phyloP scores from a whole-genome alignment of 148 eudicot genomes.

The Camellia sinensis region DNA sequence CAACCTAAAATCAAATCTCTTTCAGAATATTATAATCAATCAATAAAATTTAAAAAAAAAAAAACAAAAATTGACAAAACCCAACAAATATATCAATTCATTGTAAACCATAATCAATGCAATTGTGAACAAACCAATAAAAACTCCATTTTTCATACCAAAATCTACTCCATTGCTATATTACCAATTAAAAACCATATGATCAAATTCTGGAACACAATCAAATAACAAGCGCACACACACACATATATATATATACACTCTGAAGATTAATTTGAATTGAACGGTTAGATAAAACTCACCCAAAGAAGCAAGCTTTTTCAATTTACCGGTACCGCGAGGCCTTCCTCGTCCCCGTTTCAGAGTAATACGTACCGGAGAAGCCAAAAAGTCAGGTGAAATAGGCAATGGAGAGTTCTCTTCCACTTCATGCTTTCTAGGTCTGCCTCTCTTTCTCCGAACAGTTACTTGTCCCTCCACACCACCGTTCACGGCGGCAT shows the following conservation, averaged over 20 bases:
- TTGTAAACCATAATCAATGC: background rate
- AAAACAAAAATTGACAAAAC: background rate
- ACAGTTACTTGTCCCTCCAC: background rate
- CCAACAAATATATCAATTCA: background rate
- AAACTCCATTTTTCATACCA: background rate
- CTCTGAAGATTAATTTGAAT: background rate
- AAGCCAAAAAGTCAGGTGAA: background rate
- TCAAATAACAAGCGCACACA: background rate
- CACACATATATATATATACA: background rate
- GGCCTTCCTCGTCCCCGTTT: constrained; percentile 15
- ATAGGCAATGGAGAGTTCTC: background rate
- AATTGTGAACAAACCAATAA: background rate
- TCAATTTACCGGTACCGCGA: constrained; percentile 3
- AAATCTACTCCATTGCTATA: background rate
- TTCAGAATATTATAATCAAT: background rate
- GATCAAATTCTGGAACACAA: background rate
- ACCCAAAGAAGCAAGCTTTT: background rate
- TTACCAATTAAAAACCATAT: background rate
- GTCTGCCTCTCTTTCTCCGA: constrained; percentile 13
- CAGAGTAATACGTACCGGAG: background rate
- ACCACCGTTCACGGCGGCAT: background rate
- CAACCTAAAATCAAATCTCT: background rate
- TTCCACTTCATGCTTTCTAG: background rate
- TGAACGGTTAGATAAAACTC: background rate
- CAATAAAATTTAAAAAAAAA: background rate